These are phyloP conservation scores for Chlamydomonas reinhardtii DNA, from an alignment of 163 green algal species.

Conservation along the genomic window DNA sequence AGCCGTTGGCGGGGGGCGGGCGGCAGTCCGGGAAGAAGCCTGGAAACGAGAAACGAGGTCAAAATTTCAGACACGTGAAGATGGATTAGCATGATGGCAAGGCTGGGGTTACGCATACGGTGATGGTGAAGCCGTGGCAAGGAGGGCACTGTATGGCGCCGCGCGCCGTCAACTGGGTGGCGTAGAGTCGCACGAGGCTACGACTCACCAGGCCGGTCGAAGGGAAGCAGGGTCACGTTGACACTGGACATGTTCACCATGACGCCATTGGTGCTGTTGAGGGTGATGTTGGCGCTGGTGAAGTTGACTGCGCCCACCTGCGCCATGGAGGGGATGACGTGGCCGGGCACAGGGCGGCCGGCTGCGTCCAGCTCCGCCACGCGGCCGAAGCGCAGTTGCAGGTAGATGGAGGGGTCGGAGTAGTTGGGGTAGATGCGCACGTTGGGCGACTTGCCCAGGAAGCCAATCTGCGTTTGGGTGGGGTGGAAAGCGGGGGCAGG, in stretches of 20 bases:
- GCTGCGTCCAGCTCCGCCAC: constrained; percentile 5
- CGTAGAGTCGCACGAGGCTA: no score
- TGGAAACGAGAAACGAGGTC: no score
- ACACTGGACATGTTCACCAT: constrained; percentile 11
- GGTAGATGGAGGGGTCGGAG: constrained; percentile 30
- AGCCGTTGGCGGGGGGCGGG: no score
- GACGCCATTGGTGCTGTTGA: background rate
- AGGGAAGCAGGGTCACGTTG: background rate
- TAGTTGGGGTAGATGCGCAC: constrained; percentile 42
- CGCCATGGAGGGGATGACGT: constrained; percentile 7
- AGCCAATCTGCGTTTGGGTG: constrained; percentile 2
- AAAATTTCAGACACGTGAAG: no score
- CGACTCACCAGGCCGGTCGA: no score
- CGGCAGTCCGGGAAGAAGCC: no score
- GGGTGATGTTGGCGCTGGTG: constrained; percentile 3
- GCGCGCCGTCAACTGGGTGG: no score
- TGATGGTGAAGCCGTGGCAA: no score
- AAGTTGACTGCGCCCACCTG: background rate
- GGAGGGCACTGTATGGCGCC: no score
- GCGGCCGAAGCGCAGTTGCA: constrained; percentile 5
- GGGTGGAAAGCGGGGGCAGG: background rate
- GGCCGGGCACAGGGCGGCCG: constrained; percentile 9
- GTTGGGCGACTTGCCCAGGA: constrained; percentile 36
- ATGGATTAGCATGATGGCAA: no score
- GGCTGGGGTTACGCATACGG: no score